phyloP scores from a whole-genome alignment of 495 filamentous ascomycete species.

The Penicilliopsis zonata region DNA sequence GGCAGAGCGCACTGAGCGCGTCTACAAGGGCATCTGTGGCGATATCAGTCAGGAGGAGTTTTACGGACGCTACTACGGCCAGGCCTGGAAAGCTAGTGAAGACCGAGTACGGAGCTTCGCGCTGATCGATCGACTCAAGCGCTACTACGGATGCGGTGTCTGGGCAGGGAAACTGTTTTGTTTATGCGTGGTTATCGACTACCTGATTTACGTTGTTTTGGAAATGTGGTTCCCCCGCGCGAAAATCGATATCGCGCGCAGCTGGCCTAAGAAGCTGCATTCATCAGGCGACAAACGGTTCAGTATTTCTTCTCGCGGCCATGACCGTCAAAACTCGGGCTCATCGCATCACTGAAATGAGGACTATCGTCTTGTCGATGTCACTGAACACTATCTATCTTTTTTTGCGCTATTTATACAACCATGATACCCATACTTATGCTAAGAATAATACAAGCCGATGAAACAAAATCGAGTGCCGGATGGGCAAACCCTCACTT shows the following conservation, averaged over 20 bases:
- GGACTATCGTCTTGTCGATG: no score
- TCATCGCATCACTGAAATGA: no score
- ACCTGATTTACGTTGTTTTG: conserved; percentile 72
- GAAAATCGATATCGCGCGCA: conserved; percentile 74
- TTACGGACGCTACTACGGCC: conserved; percentile 60
- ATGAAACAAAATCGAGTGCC: no score
- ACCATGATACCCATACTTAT: conserved; percentile 9
- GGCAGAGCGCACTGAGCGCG: conserved; percentile 80
- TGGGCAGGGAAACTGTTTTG: conserved; percentile 98
- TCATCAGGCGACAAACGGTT: no score
- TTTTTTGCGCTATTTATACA: neutral
- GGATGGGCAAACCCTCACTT: no score
- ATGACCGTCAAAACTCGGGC: no score
- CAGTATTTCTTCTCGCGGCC: no score
- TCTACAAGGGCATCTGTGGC: conserved; percentile 85
- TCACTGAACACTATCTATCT: no score
- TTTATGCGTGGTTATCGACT: conserved; percentile 87
- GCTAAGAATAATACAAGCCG: conserved; percentile 2
- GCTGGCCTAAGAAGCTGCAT: conserved; percentile 74
- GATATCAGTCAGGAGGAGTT: conserved; percentile 76
- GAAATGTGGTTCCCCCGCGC: conserved; percentile 79
- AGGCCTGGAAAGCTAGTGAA: conserved; percentile 54
- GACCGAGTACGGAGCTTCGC: conserved; percentile 76
- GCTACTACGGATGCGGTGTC: conserved; percentile 98
- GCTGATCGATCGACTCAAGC: conserved; percentile 84